Evolutionary conservation across 2,329 filamentous ascomycete genomes (phyloP), one percentile per base, ranked within the genome.

Genomic region (Fusarium lyarnte): DNA sequence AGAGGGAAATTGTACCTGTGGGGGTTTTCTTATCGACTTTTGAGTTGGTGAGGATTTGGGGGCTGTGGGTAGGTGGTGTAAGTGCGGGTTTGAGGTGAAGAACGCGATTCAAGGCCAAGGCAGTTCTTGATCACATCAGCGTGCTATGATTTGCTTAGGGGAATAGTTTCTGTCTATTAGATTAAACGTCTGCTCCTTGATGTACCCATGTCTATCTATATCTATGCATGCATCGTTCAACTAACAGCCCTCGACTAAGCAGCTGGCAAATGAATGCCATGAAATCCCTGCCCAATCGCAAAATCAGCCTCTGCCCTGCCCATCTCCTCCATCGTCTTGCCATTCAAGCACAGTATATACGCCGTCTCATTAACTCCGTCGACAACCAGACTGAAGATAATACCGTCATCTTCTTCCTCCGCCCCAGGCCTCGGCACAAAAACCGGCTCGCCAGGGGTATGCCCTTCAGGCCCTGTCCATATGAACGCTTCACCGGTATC

Each of bases 391-490:
- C 84, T 88, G 63, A 93, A 76, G 25, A 93, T 62, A 2, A 90
- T 86, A 0, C 90, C 90, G 60, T 90, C 89, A 73, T 93, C 91
- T 76, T 93, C 91, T 0, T 82, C 84, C 8, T 70, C 74, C 0
- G 83, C 79, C 10, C 76, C 81, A 8, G 83, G 82, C 12, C 81
- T 77, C 2, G 86, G 82, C 3, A 94, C 84, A 69, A 93, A 94
- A 36, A 94, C 89, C 1, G 91, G 85, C 79, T 94, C 92, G 4
- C 91, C 89, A 0, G 92, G 92, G 1, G 90, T 91, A 74, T 93
- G 90, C 0, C 87, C 90, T 3, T 82, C 78, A 1, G 84, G 83
- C 1, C 84, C 84, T 16, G 87, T 84, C 92, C 92, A 94, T 66
- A 87, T 83, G 7, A 87, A 68, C 0, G 84, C 83, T 33, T 85